Percentiles rank a stretch among this genome's conserved stretches.
Evolutionary conservation across 768 basidiomycete genomes (phyloP).

Genomic region (Calocera cornea): DNA sequence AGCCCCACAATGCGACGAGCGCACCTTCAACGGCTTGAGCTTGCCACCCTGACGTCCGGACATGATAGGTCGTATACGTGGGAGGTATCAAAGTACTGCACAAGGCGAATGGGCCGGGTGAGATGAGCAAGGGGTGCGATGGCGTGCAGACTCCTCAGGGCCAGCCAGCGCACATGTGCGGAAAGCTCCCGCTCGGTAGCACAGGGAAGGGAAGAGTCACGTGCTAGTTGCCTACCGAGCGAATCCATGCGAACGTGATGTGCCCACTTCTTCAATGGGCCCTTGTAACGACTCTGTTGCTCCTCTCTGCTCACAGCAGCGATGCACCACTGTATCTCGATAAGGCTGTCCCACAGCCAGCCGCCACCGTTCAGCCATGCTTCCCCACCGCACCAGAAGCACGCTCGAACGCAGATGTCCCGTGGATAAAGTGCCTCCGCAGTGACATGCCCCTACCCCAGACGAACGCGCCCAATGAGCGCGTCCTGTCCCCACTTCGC

Average conservation of each 20-base stretch:
- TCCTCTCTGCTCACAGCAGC: background rate
- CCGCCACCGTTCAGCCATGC: too few species aligned
- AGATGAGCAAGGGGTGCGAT: background rate
- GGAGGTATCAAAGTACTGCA: background rate
- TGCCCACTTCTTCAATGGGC: background rate
- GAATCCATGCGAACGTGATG: background rate
- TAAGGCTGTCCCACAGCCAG: too few species aligned
- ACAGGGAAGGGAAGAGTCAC: background rate
- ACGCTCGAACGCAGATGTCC: too few species aligned
- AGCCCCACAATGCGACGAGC: background rate
- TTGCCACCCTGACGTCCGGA: conserved; percentile 69
- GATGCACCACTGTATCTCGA: too few species aligned
- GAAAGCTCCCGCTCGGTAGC: background rate
- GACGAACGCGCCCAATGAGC: too few species aligned
- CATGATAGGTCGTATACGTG: conserved; percentile 26
- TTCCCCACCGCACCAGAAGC: too few species aligned
- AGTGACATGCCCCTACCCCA: too few species aligned
- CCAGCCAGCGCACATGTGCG: background rate
- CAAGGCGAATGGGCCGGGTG: background rate
- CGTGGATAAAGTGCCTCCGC: too few species aligned
- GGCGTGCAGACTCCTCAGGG: conserved; percentile 9
- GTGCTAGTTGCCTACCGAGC: background rate
- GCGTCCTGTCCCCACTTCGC: too few species aligned
- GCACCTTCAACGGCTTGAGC: conserved; percentile 73
- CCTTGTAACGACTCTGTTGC: background rate